Percentiles rank a stretch among this genome's conserved stretches.
Conservation (phyloP, 1,139 yeast species). For the Cylindricascospora bacillispora region DNA sequence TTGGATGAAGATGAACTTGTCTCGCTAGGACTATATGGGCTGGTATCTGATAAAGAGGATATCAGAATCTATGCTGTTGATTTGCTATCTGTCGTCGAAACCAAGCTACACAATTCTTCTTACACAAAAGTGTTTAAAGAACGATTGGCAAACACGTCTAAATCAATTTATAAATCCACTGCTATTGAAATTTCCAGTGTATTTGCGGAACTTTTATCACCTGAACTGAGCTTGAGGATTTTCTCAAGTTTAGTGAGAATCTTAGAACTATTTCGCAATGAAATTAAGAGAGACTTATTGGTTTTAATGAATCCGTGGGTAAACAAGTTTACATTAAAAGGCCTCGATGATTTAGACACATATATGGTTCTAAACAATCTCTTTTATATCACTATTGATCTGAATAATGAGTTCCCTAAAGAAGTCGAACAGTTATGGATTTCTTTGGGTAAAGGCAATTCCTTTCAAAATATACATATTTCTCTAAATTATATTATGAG, state of each 20-base stretch:
- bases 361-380: slow-evolving; percentile 72
- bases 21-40: slow-evolving; percentile 24
- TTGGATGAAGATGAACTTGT: slow-evolving; percentile 25
- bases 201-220: slow-evolving; percentile 25
- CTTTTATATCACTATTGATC: slow-evolving; percentile 72
- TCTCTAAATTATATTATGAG: slow-evolving; percentile 60
- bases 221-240: slow-evolving; percentile 20
- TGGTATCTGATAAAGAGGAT: slow-evolving; percentile 22
- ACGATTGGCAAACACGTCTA: slow-evolving; percentile 24
- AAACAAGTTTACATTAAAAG: slow-evolving; percentile 55
- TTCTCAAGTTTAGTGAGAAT: slow-evolving; percentile 23
- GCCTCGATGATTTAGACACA: slow-evolving; percentile 35
- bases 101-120: slow-evolving; percentile 23
- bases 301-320: slow-evolving; percentile 85
- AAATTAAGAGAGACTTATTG: slow-evolving; percentile 61
- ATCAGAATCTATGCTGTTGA: slow-evolving; percentile 25
- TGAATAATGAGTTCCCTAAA: slow-evolving; percentile 59
- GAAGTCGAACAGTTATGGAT: slow-evolving; percentile 95
- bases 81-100: slow-evolving; percentile 23
- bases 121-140: slow-evolving; percentile 26
- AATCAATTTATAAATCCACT: slow-evolving; percentile 25
- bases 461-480: slow-evolving; percentile 53
- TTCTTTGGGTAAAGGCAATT: slow-evolving; percentile 65
- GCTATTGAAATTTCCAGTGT: slow-evolving; percentile 27
- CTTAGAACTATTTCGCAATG: slow-evolving; percentile 23